Conservation (phyloP, 1,139 yeast genomes). For the Hyphopichia fennica region DNA sequence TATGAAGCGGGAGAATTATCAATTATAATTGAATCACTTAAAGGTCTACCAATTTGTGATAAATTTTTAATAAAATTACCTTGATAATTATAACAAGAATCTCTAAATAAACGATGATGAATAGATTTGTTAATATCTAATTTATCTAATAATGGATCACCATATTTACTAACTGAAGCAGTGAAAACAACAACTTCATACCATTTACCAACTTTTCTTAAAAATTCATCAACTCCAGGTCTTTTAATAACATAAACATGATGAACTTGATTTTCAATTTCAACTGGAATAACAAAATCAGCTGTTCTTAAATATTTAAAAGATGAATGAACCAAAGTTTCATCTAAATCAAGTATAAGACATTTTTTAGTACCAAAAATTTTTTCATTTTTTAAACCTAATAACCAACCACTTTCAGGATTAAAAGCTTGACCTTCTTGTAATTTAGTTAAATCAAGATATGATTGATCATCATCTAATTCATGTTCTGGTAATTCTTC, state of each 20-base stretch:
- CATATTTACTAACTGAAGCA: constrained; percentile 92
- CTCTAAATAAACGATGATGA: constrained; percentile 92
- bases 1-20: constrained; percentile 98
- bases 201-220: constrained; percentile 77
- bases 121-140: constrained; percentile 71
- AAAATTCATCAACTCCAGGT: constrained; percentile 96
- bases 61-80: constrained; percentile 94
- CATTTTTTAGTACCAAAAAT: constrained; percentile 65
- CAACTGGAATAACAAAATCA: constrained; percentile 87
- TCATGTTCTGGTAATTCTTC: constrained; percentile 9
- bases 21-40: constrained; percentile 80
- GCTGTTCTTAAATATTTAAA: constrained; percentile 90
- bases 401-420: constrained; percentile 60
- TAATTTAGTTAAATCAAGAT: constrained; percentile 54
- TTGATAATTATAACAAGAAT: constrained; percentile 61
- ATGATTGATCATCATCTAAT: constrained; percentile 25
- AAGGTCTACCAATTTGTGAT: constrained; percentile 90
- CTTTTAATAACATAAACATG: constrained; percentile 95
- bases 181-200: constrained; percentile 96
- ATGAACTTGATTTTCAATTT: constrained; percentile 85
- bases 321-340: constrained; percentile 93
- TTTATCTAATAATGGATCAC: constrained; percentile 91
- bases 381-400: constrained; percentile 42
- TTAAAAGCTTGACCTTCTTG: constrained; percentile 70
- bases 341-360: constrained; percentile 88